Conservation (phyloP, 495 filamentous ascomycete genomes). For the Neurospora sp. region DNA sequence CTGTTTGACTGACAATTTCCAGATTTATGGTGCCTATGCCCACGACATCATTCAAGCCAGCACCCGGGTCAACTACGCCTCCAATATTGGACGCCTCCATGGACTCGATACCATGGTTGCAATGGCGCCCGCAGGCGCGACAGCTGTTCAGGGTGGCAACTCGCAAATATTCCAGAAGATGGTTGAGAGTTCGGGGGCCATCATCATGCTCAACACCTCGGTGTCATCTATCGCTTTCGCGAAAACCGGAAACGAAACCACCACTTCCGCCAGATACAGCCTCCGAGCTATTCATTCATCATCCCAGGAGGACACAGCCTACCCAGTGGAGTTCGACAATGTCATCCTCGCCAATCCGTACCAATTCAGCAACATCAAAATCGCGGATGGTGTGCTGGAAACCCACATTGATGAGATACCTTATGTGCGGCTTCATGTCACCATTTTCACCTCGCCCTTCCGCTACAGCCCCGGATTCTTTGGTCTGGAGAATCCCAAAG, state of each 20-base stretch:
- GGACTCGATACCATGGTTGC: slow-evolving; percentile 78
- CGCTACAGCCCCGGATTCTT: slow-evolving; percentile 59
- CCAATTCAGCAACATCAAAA: slow-evolving; percentile 54
- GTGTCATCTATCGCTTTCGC: slow-evolving; percentile 51
- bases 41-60: slow-evolving; percentile 84
- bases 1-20: background rate
- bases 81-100: slow-evolving; percentile 76
- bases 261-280: slow-evolving; percentile 35
- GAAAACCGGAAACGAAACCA: slow-evolving; percentile 6
- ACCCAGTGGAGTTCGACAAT: slow-evolving; percentile 54
- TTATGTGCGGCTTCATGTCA: slow-evolving; percentile 78
- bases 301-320: slow-evolving; percentile 6
- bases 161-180: slow-evolving; percentile 90
- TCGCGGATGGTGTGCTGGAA: slow-evolving; percentile 31
- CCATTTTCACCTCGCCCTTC: slow-evolving; percentile 71
- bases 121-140: slow-evolving; percentile 80
- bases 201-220: slow-evolving; percentile 56
- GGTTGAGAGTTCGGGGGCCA: slow-evolving; percentile 52
- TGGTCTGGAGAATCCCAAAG: slow-evolving; percentile 40
- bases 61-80: slow-evolving; percentile 91
- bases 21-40: slow-evolving; percentile 57
- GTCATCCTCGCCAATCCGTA: slow-evolving; percentile 73
- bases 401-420: slow-evolving; percentile 59
- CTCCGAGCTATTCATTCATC: slow-evolving; percentile 34
- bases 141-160: slow-evolving; percentile 75